These are phyloP conservation scores for Amphibolis antarctica DNA, from an alignment of 106 monocot genomes.

Conservation along the genomic window DNA sequence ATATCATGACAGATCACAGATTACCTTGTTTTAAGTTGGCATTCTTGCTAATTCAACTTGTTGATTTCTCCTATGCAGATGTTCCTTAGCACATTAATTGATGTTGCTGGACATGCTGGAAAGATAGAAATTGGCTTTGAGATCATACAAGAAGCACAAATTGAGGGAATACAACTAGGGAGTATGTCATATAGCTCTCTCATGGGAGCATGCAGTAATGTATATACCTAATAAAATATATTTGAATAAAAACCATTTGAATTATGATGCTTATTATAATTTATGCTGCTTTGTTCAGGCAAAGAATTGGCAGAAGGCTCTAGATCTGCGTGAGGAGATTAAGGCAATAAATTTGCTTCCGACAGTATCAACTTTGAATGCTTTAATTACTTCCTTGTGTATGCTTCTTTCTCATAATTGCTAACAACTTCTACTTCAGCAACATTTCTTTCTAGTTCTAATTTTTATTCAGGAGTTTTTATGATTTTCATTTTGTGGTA, in stretches of 20 bases:
- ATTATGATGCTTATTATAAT: background rate
- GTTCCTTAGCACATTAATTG: conserved; percentile 85
- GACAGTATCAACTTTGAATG: conserved; percentile 86
- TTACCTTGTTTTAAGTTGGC: background rate
- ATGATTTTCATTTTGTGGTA: too few relatives aligned
- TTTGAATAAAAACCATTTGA: background rate
- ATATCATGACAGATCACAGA: background rate
- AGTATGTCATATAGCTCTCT: conserved; percentile 73
- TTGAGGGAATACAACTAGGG: conserved; percentile 48
- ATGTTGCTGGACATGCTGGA: conserved; percentile 90
- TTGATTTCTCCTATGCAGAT: conserved; percentile 37
- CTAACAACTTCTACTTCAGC: too few relatives aligned
- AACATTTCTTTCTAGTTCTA: background rate
- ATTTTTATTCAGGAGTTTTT: background rate
- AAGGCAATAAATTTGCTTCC: conserved; percentile 57
- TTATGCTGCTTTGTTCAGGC: conserved; percentile 37
- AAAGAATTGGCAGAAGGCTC: conserved; percentile 82
- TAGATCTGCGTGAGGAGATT: conserved; percentile 77
- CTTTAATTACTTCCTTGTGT: conserved; percentile 82
- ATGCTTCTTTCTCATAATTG: conserved; percentile 15
- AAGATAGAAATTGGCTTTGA: conserved; percentile 72
- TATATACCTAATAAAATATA: conserved; percentile 17
- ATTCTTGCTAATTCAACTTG: background rate
- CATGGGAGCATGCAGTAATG: conserved; percentile 97
- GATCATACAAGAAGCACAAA: conserved; percentile 60